A percentile compares a stretch with the other conserved stretches of the same genome.
Conservation (phyloP, 148 eudicot genomes). For the Fallopia convolvulus region DNA sequence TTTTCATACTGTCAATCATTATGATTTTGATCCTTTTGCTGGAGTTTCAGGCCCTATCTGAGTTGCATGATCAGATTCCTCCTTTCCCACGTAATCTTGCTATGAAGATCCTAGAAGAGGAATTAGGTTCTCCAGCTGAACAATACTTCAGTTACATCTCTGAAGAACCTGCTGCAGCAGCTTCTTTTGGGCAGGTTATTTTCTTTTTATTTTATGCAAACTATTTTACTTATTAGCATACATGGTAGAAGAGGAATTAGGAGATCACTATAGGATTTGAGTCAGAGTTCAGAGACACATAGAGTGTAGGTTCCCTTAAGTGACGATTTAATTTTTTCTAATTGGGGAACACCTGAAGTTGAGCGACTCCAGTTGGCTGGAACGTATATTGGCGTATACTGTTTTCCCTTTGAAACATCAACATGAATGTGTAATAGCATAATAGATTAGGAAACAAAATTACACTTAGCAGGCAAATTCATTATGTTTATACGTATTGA, state of each 20-base stretch:
- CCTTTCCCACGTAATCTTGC: conserved; percentile 79
- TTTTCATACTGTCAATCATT: background rate
- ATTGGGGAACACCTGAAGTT: background rate
- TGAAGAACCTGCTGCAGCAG: conserved; percentile 94
- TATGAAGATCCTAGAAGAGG: conserved; percentile 91
- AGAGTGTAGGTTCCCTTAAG: background rate
- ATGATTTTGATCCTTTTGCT: conserved; percentile 4
- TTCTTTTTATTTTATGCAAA: conserved; percentile 12
- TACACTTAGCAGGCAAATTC: background rate
- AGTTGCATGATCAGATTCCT: conserved; percentile 93
- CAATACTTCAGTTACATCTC: conserved; percentile 63
- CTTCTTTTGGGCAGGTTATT: conserved; percentile 96
- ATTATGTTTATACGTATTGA: background rate
- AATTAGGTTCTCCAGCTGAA: conserved; percentile 59
- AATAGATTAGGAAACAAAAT: background rate
- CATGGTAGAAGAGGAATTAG: background rate
- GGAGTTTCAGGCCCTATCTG: conserved; percentile 65
- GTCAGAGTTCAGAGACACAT: background rate
- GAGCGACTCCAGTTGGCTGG: background rate
- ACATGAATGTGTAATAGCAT: background rate
- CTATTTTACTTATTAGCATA: background rate
- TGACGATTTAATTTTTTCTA: background rate
- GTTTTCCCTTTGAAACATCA: background rate
- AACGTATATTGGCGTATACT: background rate
- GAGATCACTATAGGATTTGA: no score